Conservation (phyloP, 768 basidiomycete species). For the Chiua virens region DNA sequence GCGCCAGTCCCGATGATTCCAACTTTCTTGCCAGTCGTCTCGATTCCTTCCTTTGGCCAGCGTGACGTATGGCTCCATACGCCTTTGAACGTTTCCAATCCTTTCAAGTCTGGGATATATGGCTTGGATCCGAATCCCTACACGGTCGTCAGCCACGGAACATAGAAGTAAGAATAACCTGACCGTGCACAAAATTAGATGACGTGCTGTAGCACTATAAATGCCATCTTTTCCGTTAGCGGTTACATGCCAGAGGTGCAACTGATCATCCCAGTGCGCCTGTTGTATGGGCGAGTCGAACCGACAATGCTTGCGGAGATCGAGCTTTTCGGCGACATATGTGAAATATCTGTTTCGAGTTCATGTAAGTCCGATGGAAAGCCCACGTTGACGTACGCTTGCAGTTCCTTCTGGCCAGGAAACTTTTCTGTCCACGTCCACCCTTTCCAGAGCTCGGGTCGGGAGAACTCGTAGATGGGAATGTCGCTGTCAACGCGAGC, state of each 20-base stretch:
- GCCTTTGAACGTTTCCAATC: constrained; percentile 10
- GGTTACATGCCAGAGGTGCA: constrained; percentile 7
- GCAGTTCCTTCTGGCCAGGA: constrained; percentile 12
- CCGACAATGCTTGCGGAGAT: constrained; percentile 15
- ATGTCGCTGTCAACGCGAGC: constrained; percentile 9
- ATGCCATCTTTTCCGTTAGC: constrained; percentile 6
- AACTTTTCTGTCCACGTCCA: no score
- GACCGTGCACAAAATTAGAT: constrained; percentile 15
- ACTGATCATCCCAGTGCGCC: constrained; percentile 10
- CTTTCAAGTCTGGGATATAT: constrained; percentile 9
- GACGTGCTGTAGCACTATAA: constrained; percentile 9
- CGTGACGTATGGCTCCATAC: constrained; percentile 9
- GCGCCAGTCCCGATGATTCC: constrained; percentile 19
- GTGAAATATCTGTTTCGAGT: constrained; percentile 10
- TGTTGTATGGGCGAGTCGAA: constrained; percentile 11
- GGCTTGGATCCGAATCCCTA: constrained; percentile 13
- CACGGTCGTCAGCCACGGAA: neutral
- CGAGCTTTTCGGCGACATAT: constrained; percentile 9
- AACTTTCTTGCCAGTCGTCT: constrained; percentile 10
- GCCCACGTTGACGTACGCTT: neutral
- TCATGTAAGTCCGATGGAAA: neutral
- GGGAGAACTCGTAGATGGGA: constrained; percentile 7
- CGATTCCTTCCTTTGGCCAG: constrained; percentile 16
- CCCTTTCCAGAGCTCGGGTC: constrained; percentile 15
- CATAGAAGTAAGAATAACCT: neutral